Base-by-base conservation (phyloP, 495 filamentous ascomycete species). In the Xylaria scruposa region DNA sequence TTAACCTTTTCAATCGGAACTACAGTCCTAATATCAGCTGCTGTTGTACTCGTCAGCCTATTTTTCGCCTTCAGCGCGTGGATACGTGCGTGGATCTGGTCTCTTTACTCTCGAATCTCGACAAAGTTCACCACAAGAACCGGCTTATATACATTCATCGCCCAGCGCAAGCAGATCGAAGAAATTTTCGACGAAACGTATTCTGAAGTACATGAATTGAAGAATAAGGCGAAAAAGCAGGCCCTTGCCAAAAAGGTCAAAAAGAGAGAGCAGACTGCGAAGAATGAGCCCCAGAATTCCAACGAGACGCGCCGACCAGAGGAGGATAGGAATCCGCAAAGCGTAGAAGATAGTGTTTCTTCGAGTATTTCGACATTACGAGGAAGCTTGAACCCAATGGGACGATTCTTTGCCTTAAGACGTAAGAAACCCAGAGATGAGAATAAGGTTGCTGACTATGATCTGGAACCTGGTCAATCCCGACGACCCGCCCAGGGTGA, bases 11-110 rank as follows among this genome's bases (percentile, higher is more conserved):
- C 12, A 24, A 51, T 24, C 19, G n/a, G 17, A 7, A 51, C 17
- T 54, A 6, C 15, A 81, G 80, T 81, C 54, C 54, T 69, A 6
- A 76, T 81, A 0, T 82, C 79, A 13, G 76, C 79, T 0, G 81
- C 68, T 2, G 77, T 82, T 36, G 80, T 80, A n/a, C 26, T 80
- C 26, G 12, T 78, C 19, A 78, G 76, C 5, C 72, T 82, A 6
- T 13, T 82, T 1, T 73, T 81, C n/a, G 81, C 80, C 0, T 83
- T 83, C 33, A 51, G 71, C 10, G 51, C 44, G 0, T 76, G 75
- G 72, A 73, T 77, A 5, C 75, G 76, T 0, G 73, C 73, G 13
- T 19, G 36, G 2, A 12, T 76, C 5, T 76, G 70, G 26, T 78
- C 72, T 15, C 0, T 70, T 0, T 78, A 62, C 36, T 78, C 74